Evolutionary conservation across 202 grass and related monocot genomes (phyloP), one percentile per base, ranked within the genome.

Genomic region (Cymbopogon flexuosus): DNA sequence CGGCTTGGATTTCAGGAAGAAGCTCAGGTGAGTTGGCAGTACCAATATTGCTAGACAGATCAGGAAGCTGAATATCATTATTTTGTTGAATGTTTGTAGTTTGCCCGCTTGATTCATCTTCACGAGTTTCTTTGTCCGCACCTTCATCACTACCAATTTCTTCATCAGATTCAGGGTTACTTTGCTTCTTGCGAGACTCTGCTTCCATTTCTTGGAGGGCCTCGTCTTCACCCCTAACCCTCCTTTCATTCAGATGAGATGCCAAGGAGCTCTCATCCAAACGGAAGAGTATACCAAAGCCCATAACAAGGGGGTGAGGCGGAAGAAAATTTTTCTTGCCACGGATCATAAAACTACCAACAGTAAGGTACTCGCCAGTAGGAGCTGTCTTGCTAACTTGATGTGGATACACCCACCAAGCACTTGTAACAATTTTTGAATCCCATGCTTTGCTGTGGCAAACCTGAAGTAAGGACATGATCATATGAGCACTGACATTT

Each of bases 321-420:
- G 92, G 96, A 61, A 95, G 92, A 51, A 95, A 98, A 68, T 87
- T 98, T 87, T 98, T 98, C 76, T 93, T 98, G 68, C 96, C 96
- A 75, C 96, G 92, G 82, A 98, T 90, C 96, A 98, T 98, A 77
- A 98, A 98, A 87, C 95, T 98, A 24, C 96, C 96, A 57, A 98
- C 92, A 31, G 96, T 98, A 59, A 98, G 83, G 85, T 98, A 98
- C 74, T 98, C 96, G 41, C 96, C 96, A 22, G 96, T 91, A 31
- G 96, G 96, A 78, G 96, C 96, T 57, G 96, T 98, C 82, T 98
- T 98, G 82, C 96, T 98, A 70, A 98, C 96, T 92, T 98, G 92
- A 80, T 98, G 79, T 18, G 96, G 92, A 83, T 95, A 98, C 65
- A 98, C 96, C 96, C 96, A 98, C 96, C 96, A 98, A 69, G 96